Conservation (phyloP, 768 basidiomycete genomes). For the Megacollybia marginata region DNA sequence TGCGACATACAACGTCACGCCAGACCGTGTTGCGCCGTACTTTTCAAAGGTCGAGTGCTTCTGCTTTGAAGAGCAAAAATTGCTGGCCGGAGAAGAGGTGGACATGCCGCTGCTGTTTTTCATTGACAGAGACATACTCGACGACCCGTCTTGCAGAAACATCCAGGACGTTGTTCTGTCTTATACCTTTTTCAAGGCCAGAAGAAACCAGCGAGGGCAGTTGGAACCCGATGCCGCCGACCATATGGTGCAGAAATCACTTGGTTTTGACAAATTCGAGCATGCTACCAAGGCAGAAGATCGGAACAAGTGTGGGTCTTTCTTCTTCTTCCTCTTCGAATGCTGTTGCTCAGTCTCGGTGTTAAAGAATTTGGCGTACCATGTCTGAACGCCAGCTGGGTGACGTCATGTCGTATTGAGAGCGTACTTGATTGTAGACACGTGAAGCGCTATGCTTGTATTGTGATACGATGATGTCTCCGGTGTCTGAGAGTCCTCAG, state of each 20-base stretch:
- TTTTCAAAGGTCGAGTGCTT: conserved; percentile 99
- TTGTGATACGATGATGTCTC: no score
- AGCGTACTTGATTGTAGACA: no score
- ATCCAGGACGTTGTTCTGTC: conserved; percentile 90
- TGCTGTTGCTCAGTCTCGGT: no score
- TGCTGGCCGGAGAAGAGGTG: conserved; percentile 92
- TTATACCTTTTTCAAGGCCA: conserved; percentile 97
- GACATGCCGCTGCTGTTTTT: conserved; percentile 99
- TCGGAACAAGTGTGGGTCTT: conserved; percentile 4
- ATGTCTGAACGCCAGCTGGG: no score
- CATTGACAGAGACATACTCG: conserved; percentile 94
- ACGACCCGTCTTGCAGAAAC: conserved; percentile 82
- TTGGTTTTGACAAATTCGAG: conserved; percentile 68
- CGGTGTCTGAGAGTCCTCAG: no score
- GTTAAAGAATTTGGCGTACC: no score
- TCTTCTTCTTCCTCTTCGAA: no score
- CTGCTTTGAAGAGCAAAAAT: conserved; percentile 97
- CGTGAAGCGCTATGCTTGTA: no score
- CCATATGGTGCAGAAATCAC: conserved; percentile 68
- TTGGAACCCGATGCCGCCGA: conserved; percentile 87
- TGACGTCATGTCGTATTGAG: no score
- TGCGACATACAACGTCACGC: conserved; percentile 98
- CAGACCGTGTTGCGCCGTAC: conserved; percentile 94
- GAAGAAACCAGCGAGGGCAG: conserved; percentile 78
- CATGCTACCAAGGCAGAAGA: conserved; percentile 34